Conservation (phyloP, 345 rosid genomes). For the Cardamine chenopodiifolia region DNA sequence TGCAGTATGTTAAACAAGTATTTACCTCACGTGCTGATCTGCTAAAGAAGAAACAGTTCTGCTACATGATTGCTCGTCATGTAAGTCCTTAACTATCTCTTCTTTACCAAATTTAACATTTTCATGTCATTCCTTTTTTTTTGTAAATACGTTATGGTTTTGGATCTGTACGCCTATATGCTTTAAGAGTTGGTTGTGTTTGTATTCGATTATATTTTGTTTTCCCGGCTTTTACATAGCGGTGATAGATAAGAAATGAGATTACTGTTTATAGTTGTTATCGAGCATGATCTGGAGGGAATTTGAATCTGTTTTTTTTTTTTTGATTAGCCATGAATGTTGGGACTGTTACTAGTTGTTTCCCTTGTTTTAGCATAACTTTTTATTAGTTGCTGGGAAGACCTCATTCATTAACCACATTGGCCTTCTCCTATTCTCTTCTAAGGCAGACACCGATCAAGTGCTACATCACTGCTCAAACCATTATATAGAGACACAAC, state of each 20-base stretch:
- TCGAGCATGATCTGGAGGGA: conserved; percentile 14
- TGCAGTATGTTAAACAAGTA: conserved; percentile 79
- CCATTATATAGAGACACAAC: neutral
- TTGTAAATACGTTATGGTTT: conserved; percentile 6
- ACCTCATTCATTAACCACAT: conserved; percentile 21
- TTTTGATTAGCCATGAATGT: conserved; percentile 14
- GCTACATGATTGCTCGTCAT: conserved; percentile 88
- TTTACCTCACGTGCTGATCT: conserved; percentile 73
- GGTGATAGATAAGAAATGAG: neutral
- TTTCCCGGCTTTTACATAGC: neutral
- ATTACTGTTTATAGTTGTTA: conserved; percentile 7
- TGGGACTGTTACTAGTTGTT: neutral
- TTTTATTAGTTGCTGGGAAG: conserved; percentile 14
- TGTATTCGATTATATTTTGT: neutral
- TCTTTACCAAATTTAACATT: neutral
- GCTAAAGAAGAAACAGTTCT: conserved; percentile 79
- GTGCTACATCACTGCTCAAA: conserved; percentile 24
- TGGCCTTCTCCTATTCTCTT: neutral
- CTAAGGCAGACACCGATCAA: conserved; percentile 3
- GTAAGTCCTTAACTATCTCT: conserved; percentile 53
- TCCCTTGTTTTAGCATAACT: neutral
- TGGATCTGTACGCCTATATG: conserved; percentile 14
- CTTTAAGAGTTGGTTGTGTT: conserved; percentile 5
- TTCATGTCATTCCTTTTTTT: conserved; percentile 4
- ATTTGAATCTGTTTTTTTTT: conserved; percentile 1